Evolutionary conservation across 2,329 filamentous ascomycete genomes (phyloP), one percentile per base, ranked within the genome.

Genomic region (Cercospora berteroae): DNA sequence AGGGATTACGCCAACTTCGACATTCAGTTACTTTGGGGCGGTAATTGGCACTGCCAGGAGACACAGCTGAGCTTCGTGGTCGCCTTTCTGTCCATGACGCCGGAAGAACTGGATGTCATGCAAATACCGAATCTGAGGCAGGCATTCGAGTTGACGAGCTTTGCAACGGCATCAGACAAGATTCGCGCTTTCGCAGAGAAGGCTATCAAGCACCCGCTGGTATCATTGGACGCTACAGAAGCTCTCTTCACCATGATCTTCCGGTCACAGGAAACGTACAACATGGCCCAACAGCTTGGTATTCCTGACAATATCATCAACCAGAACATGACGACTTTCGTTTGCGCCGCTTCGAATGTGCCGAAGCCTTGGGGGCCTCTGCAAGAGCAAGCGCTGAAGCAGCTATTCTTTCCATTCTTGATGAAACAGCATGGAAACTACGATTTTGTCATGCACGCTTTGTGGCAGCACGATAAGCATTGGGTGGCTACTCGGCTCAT

Each of bases 1-100:
- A 79, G 81, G 33, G 85, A 86, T 9, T 82, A 87, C 58, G 81
- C 85, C 16, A 82, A 83, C 27, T 88, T 98, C 73, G 92, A 97
- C 76, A 90, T 99, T 55, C 93, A 97, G 77, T 86, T 85, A 44
- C 83, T 99, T 23, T 98, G 95, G 94, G 94, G 94, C 67, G 94
- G 94, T 7, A 64, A 69, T 48, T 99, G 96, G 94, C 88, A 90
- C 69, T 88, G 96, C 72, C 87, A 90, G 13, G 89, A 96, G 69
- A 92, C 95, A 0, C 94, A 98, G 71, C 83, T 99, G 39, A 96
- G 94, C n/a, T 97, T 98, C 77, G 87, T 98, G 63, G 90, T 90
- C 70, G 93, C 93, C 18, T 97, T 94, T 77, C 85, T 94, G 23
- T 91, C 91, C 4, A 86, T 94, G 65, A 87, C 86, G 12, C 86